Percentiles rank a stretch among this genome's conserved stretches.
Evolutionary conservation across 208 protist species (phyloP).

Genomic region (Leishmania lainsoni): DNA sequence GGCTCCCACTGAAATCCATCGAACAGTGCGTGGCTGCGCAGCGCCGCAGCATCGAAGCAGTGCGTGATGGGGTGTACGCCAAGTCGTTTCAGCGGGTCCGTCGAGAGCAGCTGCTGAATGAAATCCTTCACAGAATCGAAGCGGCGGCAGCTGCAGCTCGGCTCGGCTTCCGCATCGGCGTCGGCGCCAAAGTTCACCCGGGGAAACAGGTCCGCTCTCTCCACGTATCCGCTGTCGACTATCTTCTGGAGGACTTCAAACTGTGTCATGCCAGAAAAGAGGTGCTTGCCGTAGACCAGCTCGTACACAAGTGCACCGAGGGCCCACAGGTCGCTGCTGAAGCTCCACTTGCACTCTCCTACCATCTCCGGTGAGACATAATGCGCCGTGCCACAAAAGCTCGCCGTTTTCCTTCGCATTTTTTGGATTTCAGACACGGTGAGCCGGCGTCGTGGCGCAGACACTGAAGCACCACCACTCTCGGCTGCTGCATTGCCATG

Average conservation of each 20-base stretch:
- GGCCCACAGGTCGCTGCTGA: constrained; percentile 94
- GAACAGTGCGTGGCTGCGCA: constrained; percentile 76
- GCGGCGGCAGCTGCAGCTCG: background rate
- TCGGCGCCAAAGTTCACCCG: constrained; percentile 39
- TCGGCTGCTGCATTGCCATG: background rate
- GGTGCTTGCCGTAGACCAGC: constrained; percentile 82
- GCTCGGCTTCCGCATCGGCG: background rate
- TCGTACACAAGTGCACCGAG: constrained; percentile 95
- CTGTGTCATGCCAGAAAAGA: constrained; percentile 73
- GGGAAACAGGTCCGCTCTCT: constrained; percentile 44
- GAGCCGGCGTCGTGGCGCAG: constrained; percentile 44
- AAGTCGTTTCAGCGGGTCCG: constrained; percentile 70
- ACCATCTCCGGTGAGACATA: constrained; percentile 96
- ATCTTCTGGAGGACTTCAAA: constrained; percentile 83
- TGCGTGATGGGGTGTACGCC: constrained; percentile 61
- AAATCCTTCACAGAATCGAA: constrained; percentile 78
- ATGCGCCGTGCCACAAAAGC: constrained; percentile 93
- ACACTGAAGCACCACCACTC: background rate
- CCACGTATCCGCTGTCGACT: constrained; percentile 39
- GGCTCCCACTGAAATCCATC: constrained; percentile 64
- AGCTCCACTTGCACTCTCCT: constrained; percentile 91
- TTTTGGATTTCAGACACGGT: constrained; percentile 84
- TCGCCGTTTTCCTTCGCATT: constrained; percentile 75
- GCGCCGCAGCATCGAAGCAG: constrained; percentile 57
- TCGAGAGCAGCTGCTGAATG: constrained; percentile 53